These are phyloP conservation scores for Nigrospora oryzae DNA, from an alignment of 2,329 filamentous ascomycete genomes.

Conservation along the genomic window DNA sequence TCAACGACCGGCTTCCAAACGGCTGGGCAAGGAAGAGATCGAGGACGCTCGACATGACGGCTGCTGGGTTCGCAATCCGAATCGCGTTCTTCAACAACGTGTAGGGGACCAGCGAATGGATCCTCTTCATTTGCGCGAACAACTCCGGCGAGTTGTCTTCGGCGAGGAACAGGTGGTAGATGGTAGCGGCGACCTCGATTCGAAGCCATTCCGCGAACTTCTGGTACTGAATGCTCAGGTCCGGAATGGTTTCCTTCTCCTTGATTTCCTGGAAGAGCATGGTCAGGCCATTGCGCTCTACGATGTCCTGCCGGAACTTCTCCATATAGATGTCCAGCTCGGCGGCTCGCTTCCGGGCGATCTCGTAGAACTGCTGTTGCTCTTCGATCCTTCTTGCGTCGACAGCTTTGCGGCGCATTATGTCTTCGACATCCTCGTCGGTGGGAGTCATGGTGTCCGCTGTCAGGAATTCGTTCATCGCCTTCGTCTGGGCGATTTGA, in stretches of 20 bases:
- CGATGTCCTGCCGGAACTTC: slow-evolving; percentile 62
- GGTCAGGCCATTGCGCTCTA: slow-evolving; percentile 74
- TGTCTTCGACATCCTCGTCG: slow-evolving; percentile 78
- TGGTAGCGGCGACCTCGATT: slow-evolving; percentile 91
- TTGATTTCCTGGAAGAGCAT: slow-evolving; percentile 90
- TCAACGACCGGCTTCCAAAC: slow-evolving; percentile 78
- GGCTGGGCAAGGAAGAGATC: slow-evolving; percentile 95
- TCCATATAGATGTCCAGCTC: slow-evolving; percentile 99
- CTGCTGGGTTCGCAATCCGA: slow-evolving; percentile 88
- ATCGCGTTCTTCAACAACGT: slow-evolving; percentile 94
- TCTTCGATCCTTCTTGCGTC: slow-evolving; percentile 87
- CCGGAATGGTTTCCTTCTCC: slow-evolving; percentile 76
- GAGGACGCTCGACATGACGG: slow-evolving; percentile 91
- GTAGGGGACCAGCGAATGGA: slow-evolving; percentile 92
- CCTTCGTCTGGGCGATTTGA: slow-evolving; percentile 72
- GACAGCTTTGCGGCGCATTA: slow-evolving; percentile 68
- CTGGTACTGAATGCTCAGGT: slow-evolving; percentile 89
- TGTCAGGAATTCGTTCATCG: slow-evolving; percentile 78
- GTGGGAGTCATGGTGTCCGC: slow-evolving; percentile 62
- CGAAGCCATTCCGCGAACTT: slow-evolving; percentile 98
- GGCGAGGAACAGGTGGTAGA: slow-evolving; percentile 94
- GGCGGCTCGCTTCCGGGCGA: slow-evolving; percentile 79
- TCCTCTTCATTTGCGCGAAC: slow-evolving; percentile 87
- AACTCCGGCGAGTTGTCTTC: slow-evolving; percentile 97
- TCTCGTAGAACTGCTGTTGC: slow-evolving; percentile 90